Evolutionary conservation across 116 monocot genomes (phyloP), one percentile per base, ranked within the genome.

Genomic region (Thalassia testudinum): DNA sequence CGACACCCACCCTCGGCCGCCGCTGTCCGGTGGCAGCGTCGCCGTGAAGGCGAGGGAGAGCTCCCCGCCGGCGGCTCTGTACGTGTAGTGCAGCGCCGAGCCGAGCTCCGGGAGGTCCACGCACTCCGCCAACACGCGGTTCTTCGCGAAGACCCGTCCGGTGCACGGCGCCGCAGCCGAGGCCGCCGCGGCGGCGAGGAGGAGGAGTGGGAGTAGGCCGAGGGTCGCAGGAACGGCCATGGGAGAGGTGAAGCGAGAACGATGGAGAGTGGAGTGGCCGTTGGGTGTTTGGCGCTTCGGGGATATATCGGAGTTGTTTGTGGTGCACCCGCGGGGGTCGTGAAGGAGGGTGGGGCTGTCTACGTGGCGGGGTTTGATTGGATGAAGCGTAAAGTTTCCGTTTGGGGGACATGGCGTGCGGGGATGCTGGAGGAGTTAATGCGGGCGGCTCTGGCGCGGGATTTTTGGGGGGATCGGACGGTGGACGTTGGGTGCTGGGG

Each of bases 41-140:
- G 76, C 66, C 12, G 65, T 44, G 77, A 71, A 91, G 58, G 86
- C 91, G 28, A 91, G 19, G 52, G 65, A 60, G 42, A 69, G 51
- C n/a, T 78, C 74, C 40, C 30, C 53, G 58, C 72, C 67, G 16
- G 66, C 37, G 0, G 65, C 44, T 50, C 68, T 34, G 70, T 78
- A 79, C 43, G 75, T 85, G 70, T 72, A 91, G 64, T 85, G 78
- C 28, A 91, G 45, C 38, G 61, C 54, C 53, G 91, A 51, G 20
- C 54, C 24, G 22, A 73, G 63, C 7, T 37, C 26, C 15, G 69
- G 43, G 34, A 69, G 56, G 27, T 27, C 17, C 21, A 26, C 56
- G 62, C 69, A 69, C 13, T 26, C 10, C 10, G 62, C 21, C 56
- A 38, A 69, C 10, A 13, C 19, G 45, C 10, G 45, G 56, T 61